Evolutionary conservation across 1,139 yeast genomes (phyloP).

Genomic region (Scheffersomyces segobiensis): DNA sequence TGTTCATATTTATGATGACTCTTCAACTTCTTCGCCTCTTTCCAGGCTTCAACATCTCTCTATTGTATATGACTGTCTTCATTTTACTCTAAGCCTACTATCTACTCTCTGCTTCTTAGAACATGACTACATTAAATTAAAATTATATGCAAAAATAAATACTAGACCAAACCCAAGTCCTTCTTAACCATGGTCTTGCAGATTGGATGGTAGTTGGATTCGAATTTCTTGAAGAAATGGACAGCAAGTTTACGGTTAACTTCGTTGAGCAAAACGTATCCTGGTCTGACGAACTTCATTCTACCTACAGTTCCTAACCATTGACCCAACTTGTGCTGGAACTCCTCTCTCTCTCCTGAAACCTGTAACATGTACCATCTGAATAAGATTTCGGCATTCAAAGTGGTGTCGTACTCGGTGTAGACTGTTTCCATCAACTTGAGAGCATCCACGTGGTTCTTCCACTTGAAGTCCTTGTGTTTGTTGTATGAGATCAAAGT

Average conservation of each 20-base stretch:
- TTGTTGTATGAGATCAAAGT: constrained; percentile 46
- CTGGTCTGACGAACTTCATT: constrained; percentile 93
- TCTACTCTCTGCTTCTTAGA: not conserved
- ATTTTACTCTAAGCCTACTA: too few relatives aligned
- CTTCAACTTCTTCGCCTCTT: not conserved
- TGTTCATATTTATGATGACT: not conserved
- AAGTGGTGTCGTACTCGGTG: constrained; percentile 45
- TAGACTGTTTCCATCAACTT: constrained; percentile 47
- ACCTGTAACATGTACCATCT: constrained; percentile 72
- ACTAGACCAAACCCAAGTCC: constrained; percentile 48
- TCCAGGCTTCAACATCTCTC: not conserved
- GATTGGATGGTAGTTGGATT: constrained; percentile 76
- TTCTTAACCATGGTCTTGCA: constrained; percentile 77
- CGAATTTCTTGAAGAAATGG: constrained; percentile 58
- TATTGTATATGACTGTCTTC: too few relatives aligned
- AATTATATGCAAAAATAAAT: not conserved
- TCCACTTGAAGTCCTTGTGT: constrained; percentile 35
- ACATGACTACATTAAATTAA: not conserved
- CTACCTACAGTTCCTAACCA: constrained; percentile 94
- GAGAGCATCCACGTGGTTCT: constrained; percentile 37
- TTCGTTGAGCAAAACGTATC: constrained; percentile 61
- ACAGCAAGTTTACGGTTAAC: constrained; percentile 71
- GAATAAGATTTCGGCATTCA: constrained; percentile 79
- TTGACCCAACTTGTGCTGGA: constrained; percentile 58
- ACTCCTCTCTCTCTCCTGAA: constrained; percentile 43